Base-by-base conservation (phyloP, 2,329 filamentous ascomycete species). In the Samsoniella hepiali region DNA sequence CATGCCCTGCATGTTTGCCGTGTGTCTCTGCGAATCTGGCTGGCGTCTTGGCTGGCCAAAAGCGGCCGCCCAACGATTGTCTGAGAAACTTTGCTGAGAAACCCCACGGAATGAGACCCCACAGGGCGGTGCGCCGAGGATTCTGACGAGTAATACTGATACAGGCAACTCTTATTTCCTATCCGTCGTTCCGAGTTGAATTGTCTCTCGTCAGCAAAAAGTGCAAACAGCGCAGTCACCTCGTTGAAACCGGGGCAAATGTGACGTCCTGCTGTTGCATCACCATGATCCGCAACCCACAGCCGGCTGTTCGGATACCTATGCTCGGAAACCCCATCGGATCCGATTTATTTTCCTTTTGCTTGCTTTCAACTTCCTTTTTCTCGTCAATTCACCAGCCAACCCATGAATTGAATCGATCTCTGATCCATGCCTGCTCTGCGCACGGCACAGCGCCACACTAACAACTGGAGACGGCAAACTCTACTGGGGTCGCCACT, bases 261-360 rank as follows among this genome's bases (percentile, higher is more conserved):
- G 59, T 56, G 59, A 62, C 59, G 51, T 62, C 22, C 29, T 61
- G 49, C 40, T 32, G 42, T 56, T 56, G 50, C 38, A 56, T 62
- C 31, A 61, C 40, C 29, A 44, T 38, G 58, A 60, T 60, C 38
- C 58, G 50, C 13, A 54, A 32, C 32, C 40, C 59, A 38, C 36
- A 27, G 34, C 34, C 32, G 10, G 9, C 40, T 22, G 15, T 44
- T 42, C 5, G 49, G 22, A 47, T 47, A 22, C 55, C 31, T 38
- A 29, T 49, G 17, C n/a, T 47, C 40, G 38, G 31, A 47, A 17
- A 42, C 34, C n/a, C 32, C 13, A 13, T 47, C 31, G 38, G 50
- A 29, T 15, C n/a, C 47, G n/a, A 44, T 61, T 42, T 8, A 42
- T 44, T 40, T 7, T 29, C 29, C 29, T 17, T 44, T 27, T 27